Base-by-base conservation (phyloP, 139 green algal species). In the Chlamydomonas schloesseri region DNA sequence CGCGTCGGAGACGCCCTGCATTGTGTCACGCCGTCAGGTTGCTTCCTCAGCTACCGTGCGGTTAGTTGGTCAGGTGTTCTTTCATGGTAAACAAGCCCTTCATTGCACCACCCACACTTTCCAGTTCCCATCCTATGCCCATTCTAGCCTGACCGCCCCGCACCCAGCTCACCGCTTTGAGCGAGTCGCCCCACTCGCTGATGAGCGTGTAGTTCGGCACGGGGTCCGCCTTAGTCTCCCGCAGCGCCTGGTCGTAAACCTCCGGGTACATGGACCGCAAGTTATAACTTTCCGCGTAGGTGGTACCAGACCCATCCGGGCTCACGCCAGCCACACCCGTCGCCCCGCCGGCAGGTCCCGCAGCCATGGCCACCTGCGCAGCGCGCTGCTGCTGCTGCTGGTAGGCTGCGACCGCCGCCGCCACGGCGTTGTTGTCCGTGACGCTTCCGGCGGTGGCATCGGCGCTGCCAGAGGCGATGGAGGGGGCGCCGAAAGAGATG, bases 121-220 rank as follows among this genome's bases (percentile, higher is more conserved):
- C n/a, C n/a, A n/a, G n/a, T n/a, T n/a, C n/a, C n/a, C n/a, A n/a
- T n/a, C n/a, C n/a, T n/a, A n/a, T n/a, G n/a, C n/a, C n/a, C n/a
- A n/a, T n/a, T n/a, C n/a, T n/a, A n/a, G n/a, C n/a, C n/a, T n/a
- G n/a, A n/a, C n/a, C n/a, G n/a, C n/a, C n/a, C n/a, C n/a, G n/a
- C n/a, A 31, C 60, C 20, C 6, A 8, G 42, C 82, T 82, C 82
- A 88, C 82, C 55, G 68, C 20, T 42, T 88, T 88, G 10, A 91
- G 42, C 5, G 81, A 88, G 82, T 91, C 83, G 11, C 73, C 87
- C 81, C 82, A 91, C n/a, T 86, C 81, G 67, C 71, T 85, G 67
- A 87, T 82, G 37, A 88, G 67, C 2, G 81, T 91, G 46, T 69
- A 71, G 76, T 91, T 91, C 31, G 81, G 74, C 23, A 50, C 64